Conservation (phyloP, 2,329 filamentous ascomycete species). For the Penicillium thymicola region DNA sequence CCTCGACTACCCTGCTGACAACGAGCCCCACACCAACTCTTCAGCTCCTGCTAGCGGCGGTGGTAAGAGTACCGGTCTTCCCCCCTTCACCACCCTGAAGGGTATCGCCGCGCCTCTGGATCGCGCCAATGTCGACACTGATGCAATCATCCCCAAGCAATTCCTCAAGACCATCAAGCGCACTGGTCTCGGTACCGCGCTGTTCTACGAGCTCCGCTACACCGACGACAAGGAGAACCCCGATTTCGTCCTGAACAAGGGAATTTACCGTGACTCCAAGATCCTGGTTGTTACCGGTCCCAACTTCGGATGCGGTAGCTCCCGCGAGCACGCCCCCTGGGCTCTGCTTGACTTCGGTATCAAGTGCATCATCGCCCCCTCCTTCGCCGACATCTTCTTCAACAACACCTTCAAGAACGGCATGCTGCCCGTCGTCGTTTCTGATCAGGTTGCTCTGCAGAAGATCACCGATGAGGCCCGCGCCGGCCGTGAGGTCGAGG, state of each 20-base stretch:
- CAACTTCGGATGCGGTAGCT: conserved; percentile 94
- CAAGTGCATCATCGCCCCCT: conserved; percentile 85
- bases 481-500: conserved; percentile 78
- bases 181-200: conserved; percentile 80
- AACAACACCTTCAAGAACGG: conserved; percentile 99
- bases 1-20: conserved; percentile 62
- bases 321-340: conserved; percentile 95
- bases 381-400: conserved; percentile 91
- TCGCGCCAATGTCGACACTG: conserved; percentile 91
- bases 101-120: conserved; percentile 87
- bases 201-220: conserved; percentile 83
- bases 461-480: conserved; percentile 72
- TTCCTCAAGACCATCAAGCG: conserved; percentile 99
- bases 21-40: conserved; percentile 62
- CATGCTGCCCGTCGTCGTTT: conserved; percentile 84
- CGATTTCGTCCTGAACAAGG: conserved; percentile 85
- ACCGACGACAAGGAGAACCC: conserved; percentile 72
- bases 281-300: conserved; percentile 86
- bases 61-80: conserved; percentile 61
- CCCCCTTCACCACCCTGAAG: conserved; percentile 78
- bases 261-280: conserved; percentile 78
- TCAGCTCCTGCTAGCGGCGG: conserved; percentile 30
- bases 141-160: conserved; percentile 98
- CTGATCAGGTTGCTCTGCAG: conserved; percentile 63
- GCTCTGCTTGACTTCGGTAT: conserved; percentile 95